Base-by-base conservation (phyloP, 2,329 filamentous ascomycete genomes). In the Didymella lethalis region DNA sequence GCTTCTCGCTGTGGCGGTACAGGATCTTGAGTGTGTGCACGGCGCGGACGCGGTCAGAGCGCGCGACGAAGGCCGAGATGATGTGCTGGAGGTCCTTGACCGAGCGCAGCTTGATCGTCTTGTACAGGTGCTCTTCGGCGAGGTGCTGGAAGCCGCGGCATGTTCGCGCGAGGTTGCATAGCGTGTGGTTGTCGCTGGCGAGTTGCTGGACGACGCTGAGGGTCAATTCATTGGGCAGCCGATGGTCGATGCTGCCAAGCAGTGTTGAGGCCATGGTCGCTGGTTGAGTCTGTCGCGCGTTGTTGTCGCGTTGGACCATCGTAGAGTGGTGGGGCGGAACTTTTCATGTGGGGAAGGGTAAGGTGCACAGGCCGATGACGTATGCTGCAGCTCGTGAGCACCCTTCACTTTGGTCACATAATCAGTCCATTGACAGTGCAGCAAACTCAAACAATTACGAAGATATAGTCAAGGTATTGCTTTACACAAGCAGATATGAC, bases 1-100 rank as follows among this genome's bases (percentile, higher is more conserved):
- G 50, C 10, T 64, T 52, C 7, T 57, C 44, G 25, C 64, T 61
- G 48, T 66, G 74, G 8, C 68, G 66, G 31, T 76, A 75, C 2
- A 74, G 49, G 14, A 77, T 75, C 48, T 71, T 67, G 32, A 77
- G 67, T 2, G 60, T 72, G 20, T 74, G 71, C 6, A 77, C 71
- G 5, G 65, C 67, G 12, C 64, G 63, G 3, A 72, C 65, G 47
- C 75, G 73, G 20, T 67, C 64, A 4, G 61, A 64, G 14, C 70
- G 67, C 12, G 31, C 25, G 6, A 54, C 54, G 29, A 77, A 73
- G 28, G 71, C 70, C 3, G 63, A 28, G 36, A 70, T 64, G 41
- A 77, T 71, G 23, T 57, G 62, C 20, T 62, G 59, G 2, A 75
- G 67, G 43, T 71, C 59, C 14, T 62, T 51, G 4, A 75, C 74